These are phyloP conservation scores for Gaeumannomyces sp. DNA, from an alignment of 2,329 filamentous ascomycete genomes.

Conservation along the genomic window DNA sequence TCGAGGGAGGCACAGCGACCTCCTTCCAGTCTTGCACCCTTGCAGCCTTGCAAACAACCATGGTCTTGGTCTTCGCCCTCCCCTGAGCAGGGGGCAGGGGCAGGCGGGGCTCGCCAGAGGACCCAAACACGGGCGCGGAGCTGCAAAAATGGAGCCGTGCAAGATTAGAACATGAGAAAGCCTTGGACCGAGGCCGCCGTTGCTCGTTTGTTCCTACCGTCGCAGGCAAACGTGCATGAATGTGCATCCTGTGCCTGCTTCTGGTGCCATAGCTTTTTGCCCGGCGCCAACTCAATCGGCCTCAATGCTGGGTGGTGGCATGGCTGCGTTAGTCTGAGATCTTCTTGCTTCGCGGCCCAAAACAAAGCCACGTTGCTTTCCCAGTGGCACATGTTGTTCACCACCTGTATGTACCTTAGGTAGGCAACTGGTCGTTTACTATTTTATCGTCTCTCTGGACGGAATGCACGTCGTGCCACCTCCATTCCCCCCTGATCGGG, in stretches of 20 bases:
- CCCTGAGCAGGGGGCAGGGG: not conserved
- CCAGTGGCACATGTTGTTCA: not conserved
- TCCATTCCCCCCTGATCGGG: not conserved
- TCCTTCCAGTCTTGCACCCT: not conserved
- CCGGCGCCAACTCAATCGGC: not conserved
- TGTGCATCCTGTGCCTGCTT: not conserved
- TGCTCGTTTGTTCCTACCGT: not conserved
- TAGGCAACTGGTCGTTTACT: too few species aligned
- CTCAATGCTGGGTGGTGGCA: not conserved
- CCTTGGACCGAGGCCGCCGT: not conserved
- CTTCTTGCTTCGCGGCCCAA: not conserved
- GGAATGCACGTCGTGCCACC: too few species aligned
- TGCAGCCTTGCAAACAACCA: slow-evolving; percentile 2
- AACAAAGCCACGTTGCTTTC: not conserved
- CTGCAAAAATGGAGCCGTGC: not conserved
- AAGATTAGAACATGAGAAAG: not conserved
- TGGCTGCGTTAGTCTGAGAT: not conserved
- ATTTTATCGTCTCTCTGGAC: too few species aligned
- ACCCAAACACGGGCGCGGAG: not conserved
- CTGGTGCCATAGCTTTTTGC: not conserved
- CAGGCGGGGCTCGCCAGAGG: not conserved
- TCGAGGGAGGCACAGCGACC: too few species aligned
- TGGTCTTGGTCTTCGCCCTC: not conserved
- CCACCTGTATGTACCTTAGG: not conserved
- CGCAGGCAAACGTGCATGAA: not conserved